These are phyloP conservation scores for Aspergillus vadensis DNA, from an alignment of 2,329 filamentous ascomycete species.

Conservation along the genomic window DNA sequence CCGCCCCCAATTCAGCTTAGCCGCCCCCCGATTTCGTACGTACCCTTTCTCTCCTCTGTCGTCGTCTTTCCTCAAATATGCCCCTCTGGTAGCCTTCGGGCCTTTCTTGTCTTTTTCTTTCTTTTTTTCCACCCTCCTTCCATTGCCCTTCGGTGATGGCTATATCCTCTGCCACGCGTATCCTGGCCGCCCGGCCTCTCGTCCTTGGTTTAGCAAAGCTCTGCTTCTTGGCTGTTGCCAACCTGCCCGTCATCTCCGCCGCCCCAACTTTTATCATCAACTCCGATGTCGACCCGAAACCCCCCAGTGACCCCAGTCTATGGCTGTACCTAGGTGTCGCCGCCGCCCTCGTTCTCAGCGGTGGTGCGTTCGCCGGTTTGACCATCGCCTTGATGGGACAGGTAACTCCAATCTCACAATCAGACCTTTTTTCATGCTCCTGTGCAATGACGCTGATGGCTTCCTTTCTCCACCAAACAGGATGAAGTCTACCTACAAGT, in stretches of 20 bases:
- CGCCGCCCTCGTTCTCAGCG: conserved; percentile 76
- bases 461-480: conserved; percentile 44
- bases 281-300: conserved; percentile 48
- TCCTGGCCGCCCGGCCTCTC: conserved; percentile 41
- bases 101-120: conserved; percentile 2
- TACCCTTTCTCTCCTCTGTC: neutral
- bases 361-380: conserved; percentile 90
- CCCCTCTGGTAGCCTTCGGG: conserved; percentile 12
- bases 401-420: conserved; percentile 27
- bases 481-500: conserved; percentile 98
- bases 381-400: conserved; percentile 70
- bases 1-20: no score
- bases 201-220: conserved; percentile 46
- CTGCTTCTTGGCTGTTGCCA: conserved; percentile 38
- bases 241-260: conserved; percentile 43
- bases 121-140: neutral
- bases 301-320: conserved; percentile 64
- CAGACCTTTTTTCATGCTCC: neutral
- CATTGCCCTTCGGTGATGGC: conserved; percentile 27
- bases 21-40: no score
- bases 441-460: neutral
- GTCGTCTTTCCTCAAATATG: conserved; percentile 12
- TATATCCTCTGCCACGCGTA: conserved; percentile 30
- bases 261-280: conserved; percentile 33
- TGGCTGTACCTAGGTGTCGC: conserved; percentile 83